phyloP scores from a whole-genome alignment of 176 grass and related monocot species.

The Oryza meridionalis region DNA sequence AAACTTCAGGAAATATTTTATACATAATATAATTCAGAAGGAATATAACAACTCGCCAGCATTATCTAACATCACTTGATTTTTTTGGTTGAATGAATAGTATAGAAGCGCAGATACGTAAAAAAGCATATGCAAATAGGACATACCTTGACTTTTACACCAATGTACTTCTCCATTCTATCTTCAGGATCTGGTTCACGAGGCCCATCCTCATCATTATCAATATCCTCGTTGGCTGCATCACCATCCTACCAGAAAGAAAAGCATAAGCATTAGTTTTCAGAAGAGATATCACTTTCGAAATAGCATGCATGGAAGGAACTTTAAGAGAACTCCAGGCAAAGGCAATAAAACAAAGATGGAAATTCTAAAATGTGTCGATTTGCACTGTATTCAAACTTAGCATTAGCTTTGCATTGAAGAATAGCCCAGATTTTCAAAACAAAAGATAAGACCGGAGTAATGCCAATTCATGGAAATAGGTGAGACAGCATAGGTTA shows the following conservation, averaged over 20 bases:
- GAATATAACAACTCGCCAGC: neutral
- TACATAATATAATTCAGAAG: constrained; percentile 20
- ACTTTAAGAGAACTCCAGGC: neutral
- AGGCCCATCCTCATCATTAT: constrained; percentile 78
- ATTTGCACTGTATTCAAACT: constrained; percentile 7
- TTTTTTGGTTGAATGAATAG: constrained; percentile 9
- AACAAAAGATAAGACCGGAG: neutral
- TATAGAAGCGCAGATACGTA: constrained; percentile 13
- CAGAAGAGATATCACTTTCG: neutral
- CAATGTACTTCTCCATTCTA: constrained; percentile 90
- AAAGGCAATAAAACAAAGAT: constrained; percentile 5
- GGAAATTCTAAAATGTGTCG: neutral
- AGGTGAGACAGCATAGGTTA: neutral
- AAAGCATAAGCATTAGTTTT: neutral
- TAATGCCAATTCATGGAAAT: neutral
- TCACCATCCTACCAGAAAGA: constrained; percentile 80
- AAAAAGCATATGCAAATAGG: constrained; percentile 14
- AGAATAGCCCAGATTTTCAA: constrained; percentile 1
- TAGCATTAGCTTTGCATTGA: neutral
- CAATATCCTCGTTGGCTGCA: constrained; percentile 56
- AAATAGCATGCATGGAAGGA: neutral
- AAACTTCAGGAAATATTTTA: constrained; percentile 22
- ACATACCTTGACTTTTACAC: constrained; percentile 95
- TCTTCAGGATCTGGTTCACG: constrained; percentile 82
- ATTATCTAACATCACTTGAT: neutral